Base-by-base conservation (phyloP, 2,329 filamentous ascomycete genomes). In the Fusarium subtropicale region DNA sequence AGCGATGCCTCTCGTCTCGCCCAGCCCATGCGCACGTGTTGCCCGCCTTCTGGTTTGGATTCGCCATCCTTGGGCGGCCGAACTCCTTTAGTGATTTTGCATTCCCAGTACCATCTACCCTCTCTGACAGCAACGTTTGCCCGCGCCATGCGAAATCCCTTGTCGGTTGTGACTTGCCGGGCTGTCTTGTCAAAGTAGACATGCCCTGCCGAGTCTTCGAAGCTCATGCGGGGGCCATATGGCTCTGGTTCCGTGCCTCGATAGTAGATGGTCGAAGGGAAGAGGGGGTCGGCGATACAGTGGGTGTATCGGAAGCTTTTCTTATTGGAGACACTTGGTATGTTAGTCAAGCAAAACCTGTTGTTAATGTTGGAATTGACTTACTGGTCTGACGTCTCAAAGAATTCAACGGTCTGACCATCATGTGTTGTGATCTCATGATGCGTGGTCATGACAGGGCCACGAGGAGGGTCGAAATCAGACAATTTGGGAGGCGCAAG, bases 101-200 rank as follows among this genome's bases (percentile, higher is more conserved):
- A 94, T 80, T 99, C 96, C 85, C 94, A 99, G 79, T 97, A 99
- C 84, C 93, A 93, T 33, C 92, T 88, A 1, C 96, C 96, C 79
- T 98, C 92, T 46, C 96, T 86, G 7, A 94, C 92, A 26, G 92
- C 93, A 1, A 98, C 91, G 74, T 99, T 99, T 15, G 93, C 94
- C 39, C 95, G 89, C 3, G 92, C 91, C 85, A 95, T 96, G 62
- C 97, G 88, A 85, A 96, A 97, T 11, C 96, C 94, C 79, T 97
- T 97, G 71, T 95, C 90, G 16, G 96, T 97, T 1, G 92, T 97
- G 55, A 97, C 88, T 50, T 93, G 89, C 22, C 87, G 88, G 10
- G 91, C 94, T 38, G 88, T 86, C 66, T 88, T 87, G 75, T 94
- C 91, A 76, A 97, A 93, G 76, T 91, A 92, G 77, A 97, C 92